Percentiles rank a stretch among this genome's conserved stretches.
Conservation (phyloP, 768 basidiomycete species). For the Galerina sulciceps region DNA sequence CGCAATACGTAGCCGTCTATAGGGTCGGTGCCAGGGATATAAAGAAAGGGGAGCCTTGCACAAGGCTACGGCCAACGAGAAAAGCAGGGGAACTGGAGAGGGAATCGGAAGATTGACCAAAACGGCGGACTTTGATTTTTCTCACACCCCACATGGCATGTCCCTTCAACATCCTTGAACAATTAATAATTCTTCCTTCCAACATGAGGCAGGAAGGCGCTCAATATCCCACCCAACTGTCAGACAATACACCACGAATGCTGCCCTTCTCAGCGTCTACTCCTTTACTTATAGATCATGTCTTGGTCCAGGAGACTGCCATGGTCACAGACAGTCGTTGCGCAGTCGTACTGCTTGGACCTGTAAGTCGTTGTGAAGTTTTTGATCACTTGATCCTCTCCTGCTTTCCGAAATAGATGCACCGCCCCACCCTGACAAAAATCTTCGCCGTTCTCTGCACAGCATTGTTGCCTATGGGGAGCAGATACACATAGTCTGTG, state of each 20-base stretch:
- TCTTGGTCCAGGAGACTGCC: too few species aligned
- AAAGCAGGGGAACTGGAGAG: slow-evolving; percentile 25
- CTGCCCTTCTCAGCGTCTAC: background rate
- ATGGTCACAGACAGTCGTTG: too few species aligned
- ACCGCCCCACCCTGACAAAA: background rate
- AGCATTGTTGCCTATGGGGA: background rate
- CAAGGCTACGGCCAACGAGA: slow-evolving; percentile 24
- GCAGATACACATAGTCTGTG: background rate
- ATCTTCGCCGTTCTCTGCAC: background rate
- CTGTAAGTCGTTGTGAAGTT: background rate
- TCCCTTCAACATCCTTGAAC: slow-evolving; percentile 4
- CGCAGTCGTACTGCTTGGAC: too few species aligned
- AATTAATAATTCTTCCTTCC: background rate
- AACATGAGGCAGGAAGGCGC: slow-evolving; percentile 7
- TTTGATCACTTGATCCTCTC: background rate
- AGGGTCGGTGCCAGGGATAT: slow-evolving; percentile 18
- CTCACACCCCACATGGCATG: slow-evolving; percentile 26
- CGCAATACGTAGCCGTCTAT: slow-evolving; percentile 20
- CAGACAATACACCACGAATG: background rate
- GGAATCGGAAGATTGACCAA: slow-evolving; percentile 29
- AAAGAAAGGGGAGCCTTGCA: slow-evolving; percentile 20
- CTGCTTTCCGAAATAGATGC: background rate
- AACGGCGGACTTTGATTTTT: slow-evolving; percentile 28
- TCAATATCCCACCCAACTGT: background rate
- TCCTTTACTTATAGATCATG: too few species aligned